phyloP scores from a whole-genome alignment of 1,284 basidiomycete genomes.

The Kwoniella shivajii region DNA sequence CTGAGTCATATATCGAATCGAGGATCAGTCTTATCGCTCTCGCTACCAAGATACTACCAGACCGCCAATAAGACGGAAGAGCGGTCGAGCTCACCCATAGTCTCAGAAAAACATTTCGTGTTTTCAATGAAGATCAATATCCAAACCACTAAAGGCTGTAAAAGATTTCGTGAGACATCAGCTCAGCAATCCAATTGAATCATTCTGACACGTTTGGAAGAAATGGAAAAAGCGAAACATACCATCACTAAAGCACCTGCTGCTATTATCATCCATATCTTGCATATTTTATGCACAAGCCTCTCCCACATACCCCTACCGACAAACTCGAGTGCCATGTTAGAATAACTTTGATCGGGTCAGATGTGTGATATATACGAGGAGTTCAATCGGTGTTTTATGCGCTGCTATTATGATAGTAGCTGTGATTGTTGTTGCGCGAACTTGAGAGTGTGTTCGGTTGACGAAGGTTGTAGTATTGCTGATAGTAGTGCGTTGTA shows the following conservation, averaged over 20 bases:
- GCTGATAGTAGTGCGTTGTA: no score
- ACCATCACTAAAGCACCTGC: conserved; percentile 38
- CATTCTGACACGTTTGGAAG: no score
- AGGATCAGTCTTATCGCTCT: neutral
- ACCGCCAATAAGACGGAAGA: neutral
- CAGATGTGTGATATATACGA: no score
- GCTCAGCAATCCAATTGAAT: neutral
- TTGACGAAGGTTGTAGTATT: no score
- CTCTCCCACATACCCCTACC: conserved; percentile 23
- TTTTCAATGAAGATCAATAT: conserved; percentile 39
- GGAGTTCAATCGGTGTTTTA: no score
- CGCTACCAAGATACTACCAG: neutral
- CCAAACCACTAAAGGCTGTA: conserved; percentile 25
- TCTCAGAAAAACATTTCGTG: conserved; percentile 27
- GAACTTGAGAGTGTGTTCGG: no score
- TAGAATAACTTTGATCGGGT: neutral
- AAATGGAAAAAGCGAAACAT: neutral
- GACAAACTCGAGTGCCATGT: conserved; percentile 16
- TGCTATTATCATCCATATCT: conserved; percentile 35
- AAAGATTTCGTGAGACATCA: neutral
- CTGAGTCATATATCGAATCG: neutral
- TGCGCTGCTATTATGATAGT: no score
- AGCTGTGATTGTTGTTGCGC: no score
- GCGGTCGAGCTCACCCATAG: conserved; percentile 24
- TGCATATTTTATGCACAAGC: conserved; percentile 23